Evolutionary conservation across 805 yeast genomes (phyloP), one percentile per base, ranked within the genome.

Genomic region (Myxozyma monticola): DNA sequence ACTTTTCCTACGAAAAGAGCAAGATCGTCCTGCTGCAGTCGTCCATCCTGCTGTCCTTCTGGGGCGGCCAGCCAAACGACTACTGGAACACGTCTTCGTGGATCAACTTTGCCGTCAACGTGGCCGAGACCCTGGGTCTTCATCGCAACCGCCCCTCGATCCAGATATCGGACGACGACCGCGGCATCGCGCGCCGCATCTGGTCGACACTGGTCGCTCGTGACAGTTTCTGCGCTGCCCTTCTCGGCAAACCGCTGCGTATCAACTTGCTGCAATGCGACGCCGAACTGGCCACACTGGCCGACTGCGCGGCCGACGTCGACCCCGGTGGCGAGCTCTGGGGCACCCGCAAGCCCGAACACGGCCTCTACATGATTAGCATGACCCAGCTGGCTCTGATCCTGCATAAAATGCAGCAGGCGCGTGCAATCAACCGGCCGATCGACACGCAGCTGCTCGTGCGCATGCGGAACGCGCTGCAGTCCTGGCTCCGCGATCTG

Each of bases 91-190:
- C 51, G 5, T 33, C 33, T 18, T 35, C 52, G 1, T 55, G 59
- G 59, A 29, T 55, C 12, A 38, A 36, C 18, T 37, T 46, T 12
- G 50, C 59, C 14, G 57, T 55, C 1, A 51, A 44, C 38, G 41
- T 50, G 20, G 57, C 55, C 12, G 60, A 56, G 41, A 33, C 55
- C 1, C 40, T 56, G 3, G 60, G 60, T 10, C 37, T 49, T 9
- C 55, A 51, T 22, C 31, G 42, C 12, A 18, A n/a, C 6, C 28
- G 15, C 1, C 24, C 46, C 3, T 33, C 42, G 14, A 26, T 37
- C 10, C 48, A 44, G 4, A 26, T 52, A 9, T 36, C 54, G 8
- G 46, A 26, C 5, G 43, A 48, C 15, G 56, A 48, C 15, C 30
- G 49, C 14, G 25, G 41, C 1, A n/a, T 38, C n/a, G 44, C 45